A percentile compares a stretch with the other conserved stretches of the same genome.
Evolutionary conservation across 2,329 filamentous ascomycete species (phyloP).

Genomic region (Colletotrichum viniferum): DNA sequence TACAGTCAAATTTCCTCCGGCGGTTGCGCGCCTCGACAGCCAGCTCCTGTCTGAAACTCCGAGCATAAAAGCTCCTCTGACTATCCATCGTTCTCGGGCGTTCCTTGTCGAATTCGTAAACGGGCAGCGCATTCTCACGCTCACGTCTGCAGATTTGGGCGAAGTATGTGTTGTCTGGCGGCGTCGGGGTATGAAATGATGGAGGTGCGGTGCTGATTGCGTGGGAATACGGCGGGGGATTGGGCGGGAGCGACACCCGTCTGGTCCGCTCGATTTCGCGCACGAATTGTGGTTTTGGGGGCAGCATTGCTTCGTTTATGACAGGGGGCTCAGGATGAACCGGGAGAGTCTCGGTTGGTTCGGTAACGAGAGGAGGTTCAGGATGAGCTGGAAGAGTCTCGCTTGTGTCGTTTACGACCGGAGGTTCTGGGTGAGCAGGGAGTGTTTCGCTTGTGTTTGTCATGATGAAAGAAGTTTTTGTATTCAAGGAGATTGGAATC

Average conservation of each 20-base stretch:
- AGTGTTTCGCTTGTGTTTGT: background rate
- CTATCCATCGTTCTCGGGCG: background rate
- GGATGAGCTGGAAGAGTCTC: background rate
- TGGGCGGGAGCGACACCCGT: background rate
- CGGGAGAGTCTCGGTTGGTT: background rate
- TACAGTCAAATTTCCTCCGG: background rate
- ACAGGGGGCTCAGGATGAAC: background rate
- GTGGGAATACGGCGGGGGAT: background rate
- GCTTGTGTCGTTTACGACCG: background rate
- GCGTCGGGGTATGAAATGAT: background rate
- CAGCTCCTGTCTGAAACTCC: background rate
- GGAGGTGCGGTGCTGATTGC: background rate
- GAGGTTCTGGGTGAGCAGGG: background rate
- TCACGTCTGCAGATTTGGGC: background rate
- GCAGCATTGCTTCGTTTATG: background rate
- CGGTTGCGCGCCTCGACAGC: background rate
- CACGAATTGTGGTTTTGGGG: slow-evolving; percentile 6
- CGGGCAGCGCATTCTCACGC: background rate
- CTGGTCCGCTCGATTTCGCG: slow-evolving; percentile 1
- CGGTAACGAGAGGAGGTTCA: background rate
- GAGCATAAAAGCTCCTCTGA: background rate
- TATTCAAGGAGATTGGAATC: background rate
- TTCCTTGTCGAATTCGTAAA: background rate
- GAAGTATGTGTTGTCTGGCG: slow-evolving; percentile 3
- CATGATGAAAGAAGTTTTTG: background rate